phyloP scores from a whole-genome alignment of 2,329 filamentous ascomycete species.

The Aspergillus calidoustus region DNA sequence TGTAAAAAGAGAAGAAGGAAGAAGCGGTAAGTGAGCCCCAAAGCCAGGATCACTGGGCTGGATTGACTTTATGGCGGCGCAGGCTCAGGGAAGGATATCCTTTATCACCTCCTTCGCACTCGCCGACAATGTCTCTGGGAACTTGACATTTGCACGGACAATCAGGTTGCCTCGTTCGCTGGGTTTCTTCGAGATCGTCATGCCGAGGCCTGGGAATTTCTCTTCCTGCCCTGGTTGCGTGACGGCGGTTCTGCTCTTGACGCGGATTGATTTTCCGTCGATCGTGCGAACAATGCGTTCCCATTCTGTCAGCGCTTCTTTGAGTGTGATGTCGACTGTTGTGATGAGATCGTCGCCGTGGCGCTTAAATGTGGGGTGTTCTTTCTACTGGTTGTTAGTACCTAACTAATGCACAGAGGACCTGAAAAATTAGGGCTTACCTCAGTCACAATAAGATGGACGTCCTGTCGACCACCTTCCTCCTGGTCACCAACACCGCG shows the following conservation, averaged over 20 bases:
- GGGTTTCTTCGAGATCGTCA: slow-evolving; percentile 92
- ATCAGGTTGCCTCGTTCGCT: slow-evolving; percentile 84
- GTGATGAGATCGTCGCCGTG: slow-evolving; percentile 86
- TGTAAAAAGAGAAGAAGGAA: slow-evolving; percentile 9
- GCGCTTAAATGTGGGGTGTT: slow-evolving; percentile 80
- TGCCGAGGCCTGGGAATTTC: slow-evolving; percentile 81
- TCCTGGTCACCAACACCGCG: slow-evolving; percentile 97
- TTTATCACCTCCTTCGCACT: slow-evolving; percentile 80
- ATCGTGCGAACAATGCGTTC: slow-evolving; percentile 89
- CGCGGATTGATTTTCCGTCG: slow-evolving; percentile 80
- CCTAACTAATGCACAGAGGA: neutral
- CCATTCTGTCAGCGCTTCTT: slow-evolving; percentile 95
- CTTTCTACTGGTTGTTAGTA: slow-evolving; percentile 69
- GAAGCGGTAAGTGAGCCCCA: neutral
- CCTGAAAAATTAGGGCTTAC: slow-evolving; percentile 56
- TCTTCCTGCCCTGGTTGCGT: slow-evolving; percentile 85
- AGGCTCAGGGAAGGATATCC: slow-evolving; percentile 69
- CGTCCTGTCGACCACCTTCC: slow-evolving; percentile 91
- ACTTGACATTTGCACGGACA: slow-evolving; percentile 89
- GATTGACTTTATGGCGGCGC: neutral
- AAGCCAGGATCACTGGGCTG: neutral
- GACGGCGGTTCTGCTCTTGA: slow-evolving; percentile 70
- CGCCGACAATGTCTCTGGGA: slow-evolving; percentile 76
- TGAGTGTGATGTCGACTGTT: slow-evolving; percentile 80
- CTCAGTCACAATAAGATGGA: slow-evolving; percentile 95